These are phyloP conservation scores for Leishmania braziliensis DNA, from an alignment of 208 protist genomes.

Conservation along the genomic window DNA sequence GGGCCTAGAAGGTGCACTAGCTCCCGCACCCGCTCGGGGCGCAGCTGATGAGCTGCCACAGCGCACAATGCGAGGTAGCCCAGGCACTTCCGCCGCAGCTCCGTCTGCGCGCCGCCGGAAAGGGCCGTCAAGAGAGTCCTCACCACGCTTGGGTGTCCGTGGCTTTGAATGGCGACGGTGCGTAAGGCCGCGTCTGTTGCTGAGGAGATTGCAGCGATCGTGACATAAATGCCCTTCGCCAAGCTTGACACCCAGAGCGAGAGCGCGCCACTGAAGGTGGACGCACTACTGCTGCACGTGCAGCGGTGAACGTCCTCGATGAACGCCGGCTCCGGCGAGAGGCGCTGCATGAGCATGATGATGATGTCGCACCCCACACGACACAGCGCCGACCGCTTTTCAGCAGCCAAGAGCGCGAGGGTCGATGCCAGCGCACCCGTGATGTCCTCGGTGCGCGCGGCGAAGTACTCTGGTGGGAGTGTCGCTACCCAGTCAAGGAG, in stretches of 20 bases:
- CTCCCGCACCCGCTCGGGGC: constrained; percentile 14
- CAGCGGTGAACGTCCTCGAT: constrained; percentile 28
- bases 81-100: constrained; percentile 79
- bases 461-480: constrained; percentile 38
- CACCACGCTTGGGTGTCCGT: constrained; percentile 47
- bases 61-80: constrained; percentile 79
- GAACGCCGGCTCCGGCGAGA: constrained; percentile 40
- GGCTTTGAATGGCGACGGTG: constrained; percentile 56
- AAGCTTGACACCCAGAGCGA: constrained; percentile 55
- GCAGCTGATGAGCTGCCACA: constrained; percentile 30
- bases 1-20: constrained; percentile 18
- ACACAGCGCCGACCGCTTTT: constrained; percentile 85
- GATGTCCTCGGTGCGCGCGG: constrained; percentile 24
- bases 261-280: constrained; percentile 34
- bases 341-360: constrained; percentile 40
- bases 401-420: constrained; percentile 47
- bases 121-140: constrained; percentile 50
- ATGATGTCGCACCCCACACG: constrained; percentile 67
- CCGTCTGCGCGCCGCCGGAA: constrained; percentile 64
- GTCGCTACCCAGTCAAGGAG: constrained; percentile 58
- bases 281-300: constrained; percentile 18
- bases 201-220: constrained; percentile 72
- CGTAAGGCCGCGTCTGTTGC: constrained; percentile 72
- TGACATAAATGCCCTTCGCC: constrained; percentile 76
- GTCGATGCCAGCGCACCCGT: constrained; percentile 28